phyloP scores from a whole-genome alignment of 495 filamentous ascomycete species.

The Hypoxylon crocopeplum region DNA sequence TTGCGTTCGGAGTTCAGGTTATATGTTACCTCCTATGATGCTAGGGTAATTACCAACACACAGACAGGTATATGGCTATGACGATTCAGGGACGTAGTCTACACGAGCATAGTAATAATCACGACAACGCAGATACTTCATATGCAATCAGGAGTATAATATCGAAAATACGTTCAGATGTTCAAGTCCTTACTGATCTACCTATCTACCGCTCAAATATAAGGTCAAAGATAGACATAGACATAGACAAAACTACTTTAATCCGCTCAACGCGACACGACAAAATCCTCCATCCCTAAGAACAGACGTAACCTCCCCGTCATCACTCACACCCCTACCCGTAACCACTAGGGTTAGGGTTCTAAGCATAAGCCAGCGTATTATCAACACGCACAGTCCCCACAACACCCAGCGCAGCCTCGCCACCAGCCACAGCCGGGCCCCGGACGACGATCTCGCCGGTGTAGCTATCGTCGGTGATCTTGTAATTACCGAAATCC shows the following conservation, averaged over 20 bases:
- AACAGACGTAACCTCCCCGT: neutral
- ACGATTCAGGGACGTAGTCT: conserved; percentile 7
- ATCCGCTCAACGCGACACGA: too few relatives aligned
- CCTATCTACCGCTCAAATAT: too few relatives aligned
- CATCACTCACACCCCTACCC: neutral
- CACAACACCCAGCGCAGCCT: conserved; percentile 63
- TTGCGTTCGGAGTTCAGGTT: conserved; percentile 27
- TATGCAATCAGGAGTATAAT: too few relatives aligned
- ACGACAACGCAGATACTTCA: too few relatives aligned
- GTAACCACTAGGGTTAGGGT: neutral
- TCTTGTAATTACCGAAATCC: too few relatives aligned
- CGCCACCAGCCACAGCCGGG: conserved; percentile 69
- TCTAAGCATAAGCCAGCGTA: conserved; percentile 57
- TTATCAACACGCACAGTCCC: conserved; percentile 62
- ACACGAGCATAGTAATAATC: conserved; percentile 17
- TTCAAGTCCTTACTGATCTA: too few relatives aligned
- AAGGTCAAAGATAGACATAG: too few relatives aligned
- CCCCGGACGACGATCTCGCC: conserved; percentile 75
- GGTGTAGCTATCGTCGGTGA: conserved; percentile 61
- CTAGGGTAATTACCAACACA: neutral
- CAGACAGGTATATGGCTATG: conserved; percentile 7
- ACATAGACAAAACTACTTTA: too few relatives aligned
- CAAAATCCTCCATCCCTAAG: neutral
- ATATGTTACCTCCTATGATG: neutral
- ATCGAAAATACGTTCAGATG: too few relatives aligned